A percentile compares a stretch with the other conserved stretches of the same genome.
Conservation (phyloP, 768 basidiomycete species). For the Lepiota brunneoincarnata region DNA sequence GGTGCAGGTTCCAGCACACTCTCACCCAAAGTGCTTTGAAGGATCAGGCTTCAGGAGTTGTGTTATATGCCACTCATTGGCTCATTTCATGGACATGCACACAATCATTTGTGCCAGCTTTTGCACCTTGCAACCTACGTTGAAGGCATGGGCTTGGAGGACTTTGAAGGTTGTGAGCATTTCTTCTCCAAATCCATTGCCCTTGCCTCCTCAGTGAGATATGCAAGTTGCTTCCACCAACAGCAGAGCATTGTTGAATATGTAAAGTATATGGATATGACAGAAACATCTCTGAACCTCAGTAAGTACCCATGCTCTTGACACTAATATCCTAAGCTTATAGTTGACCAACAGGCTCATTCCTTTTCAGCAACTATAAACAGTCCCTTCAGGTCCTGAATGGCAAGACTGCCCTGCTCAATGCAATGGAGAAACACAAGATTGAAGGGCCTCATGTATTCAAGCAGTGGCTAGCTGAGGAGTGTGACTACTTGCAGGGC, state of each 20-base stretch:
- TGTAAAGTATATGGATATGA: constrained; percentile 2
- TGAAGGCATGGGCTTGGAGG: constrained; percentile 21
- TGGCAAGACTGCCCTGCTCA: no score
- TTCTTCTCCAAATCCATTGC: constrained; percentile 23
- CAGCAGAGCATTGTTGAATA: constrained; percentile 6
- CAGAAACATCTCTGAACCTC: neutral
- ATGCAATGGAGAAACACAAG: no score
- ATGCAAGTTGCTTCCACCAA: constrained; percentile 12
- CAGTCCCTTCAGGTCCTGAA: no score
- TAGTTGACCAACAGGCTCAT: no score
- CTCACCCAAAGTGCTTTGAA: constrained; percentile 21
- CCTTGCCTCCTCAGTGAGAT: constrained; percentile 14
- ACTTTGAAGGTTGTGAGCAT: constrained; percentile 23
- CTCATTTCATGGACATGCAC: constrained; percentile 27
- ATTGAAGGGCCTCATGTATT: no score
- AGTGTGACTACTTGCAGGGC: constrained; percentile 10
- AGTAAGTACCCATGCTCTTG: neutral
- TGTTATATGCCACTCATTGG: constrained; percentile 16
- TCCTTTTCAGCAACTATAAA: no score
- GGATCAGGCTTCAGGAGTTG: neutral
- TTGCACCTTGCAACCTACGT: constrained; percentile 19
- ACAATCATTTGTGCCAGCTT: constrained; percentile 26
- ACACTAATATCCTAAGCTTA: no score
- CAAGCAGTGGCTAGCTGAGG: constrained; percentile 17
- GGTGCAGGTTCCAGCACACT: constrained; percentile 23